Conservation (phyloP, 2,329 filamentous ascomycete species). For the Fusarium equiseti region DNA sequence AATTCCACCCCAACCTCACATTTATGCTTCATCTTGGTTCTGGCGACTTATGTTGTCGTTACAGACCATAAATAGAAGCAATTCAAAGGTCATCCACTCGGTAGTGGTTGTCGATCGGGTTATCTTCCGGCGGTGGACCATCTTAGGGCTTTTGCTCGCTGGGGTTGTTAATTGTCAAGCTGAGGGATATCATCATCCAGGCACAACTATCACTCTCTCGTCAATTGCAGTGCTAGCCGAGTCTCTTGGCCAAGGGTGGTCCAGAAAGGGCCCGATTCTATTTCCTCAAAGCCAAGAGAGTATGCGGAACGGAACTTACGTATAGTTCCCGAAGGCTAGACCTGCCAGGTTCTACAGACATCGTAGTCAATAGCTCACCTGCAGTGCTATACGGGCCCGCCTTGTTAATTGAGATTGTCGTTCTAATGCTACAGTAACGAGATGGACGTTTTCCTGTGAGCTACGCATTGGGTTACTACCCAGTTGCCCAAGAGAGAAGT, state of each 20-base stretch:
- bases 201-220: constrained; percentile 25
- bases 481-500: constrained; percentile 4
- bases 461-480: constrained; percentile 2
- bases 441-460: constrained; percentile 7
- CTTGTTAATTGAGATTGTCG: constrained; percentile 10
- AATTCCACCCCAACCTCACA: constrained; percentile 37
- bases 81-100: constrained; percentile 18
- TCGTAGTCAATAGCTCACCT: constrained; percentile 3
- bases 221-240: constrained; percentile 32
- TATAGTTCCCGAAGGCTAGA: constrained; percentile 8
- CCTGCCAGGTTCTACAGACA: constrained; percentile 3
- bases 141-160: constrained; percentile 25
- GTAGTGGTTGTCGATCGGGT: constrained; percentile 36
- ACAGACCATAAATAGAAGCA: constrained; percentile 43
- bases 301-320: neutral
- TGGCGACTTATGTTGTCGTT: constrained; percentile 22
- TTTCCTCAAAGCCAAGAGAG: constrained; percentile 2
- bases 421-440: constrained; percentile 4
- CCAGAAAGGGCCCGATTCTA: constrained; percentile 31
- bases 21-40: constrained; percentile 42
- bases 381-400: constrained; percentile 1
- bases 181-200: constrained; percentile 25
- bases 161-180: constrained; percentile 21
- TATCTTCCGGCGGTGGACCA: constrained; percentile 34
- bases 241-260: constrained; percentile 17